Percentiles rank a stretch among this genome's conserved stretches.
Evolutionary conservation across 2,329 filamentous ascomycete species (phyloP).

Genomic region (Colletotrichum acutatum): DNA sequence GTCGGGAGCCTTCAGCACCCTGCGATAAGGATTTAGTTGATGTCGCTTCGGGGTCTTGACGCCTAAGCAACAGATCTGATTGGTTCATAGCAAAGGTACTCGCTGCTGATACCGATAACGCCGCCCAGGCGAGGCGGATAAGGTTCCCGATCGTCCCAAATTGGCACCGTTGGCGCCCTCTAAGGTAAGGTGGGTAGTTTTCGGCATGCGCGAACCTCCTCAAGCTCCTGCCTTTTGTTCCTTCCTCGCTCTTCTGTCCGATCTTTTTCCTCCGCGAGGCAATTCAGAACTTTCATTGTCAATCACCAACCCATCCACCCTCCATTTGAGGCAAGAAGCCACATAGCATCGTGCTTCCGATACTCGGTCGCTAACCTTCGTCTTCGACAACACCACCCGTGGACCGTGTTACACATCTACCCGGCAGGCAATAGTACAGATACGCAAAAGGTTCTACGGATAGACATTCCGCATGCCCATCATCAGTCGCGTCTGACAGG

Average conservation of each 20-base stretch:
- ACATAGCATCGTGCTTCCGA: neutral
- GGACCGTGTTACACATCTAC: no score
- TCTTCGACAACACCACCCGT: neutral
- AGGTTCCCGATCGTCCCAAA: conserved; percentile 13
- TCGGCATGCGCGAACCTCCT: neutral
- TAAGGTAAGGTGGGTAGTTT: no score
- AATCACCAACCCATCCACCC: neutral
- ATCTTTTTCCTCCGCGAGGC: neutral
- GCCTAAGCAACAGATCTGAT: neutral
- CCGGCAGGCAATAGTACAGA: neutral
- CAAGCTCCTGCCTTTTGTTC: neutral
- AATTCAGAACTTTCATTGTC: neutral
- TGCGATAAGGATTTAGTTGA: no score
- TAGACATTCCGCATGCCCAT: neutral
- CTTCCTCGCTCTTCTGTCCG: neutral
- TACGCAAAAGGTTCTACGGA: neutral
- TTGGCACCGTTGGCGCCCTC: neutral
- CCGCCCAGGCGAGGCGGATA: neutral
- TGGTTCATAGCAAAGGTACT: no score
- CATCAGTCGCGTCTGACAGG: neutral
- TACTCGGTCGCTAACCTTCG: neutral
- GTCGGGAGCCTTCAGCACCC: no score
- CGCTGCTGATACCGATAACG: conserved; percentile 2
- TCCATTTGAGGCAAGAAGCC: no score
- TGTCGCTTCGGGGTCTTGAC: neutral